A percentile compares a stretch with the other conserved stretches of the same genome.
Evolutionary conservation across 495 filamentous ascomycete genomes (phyloP).

Genomic region (Penicillium coffeae): DNA sequence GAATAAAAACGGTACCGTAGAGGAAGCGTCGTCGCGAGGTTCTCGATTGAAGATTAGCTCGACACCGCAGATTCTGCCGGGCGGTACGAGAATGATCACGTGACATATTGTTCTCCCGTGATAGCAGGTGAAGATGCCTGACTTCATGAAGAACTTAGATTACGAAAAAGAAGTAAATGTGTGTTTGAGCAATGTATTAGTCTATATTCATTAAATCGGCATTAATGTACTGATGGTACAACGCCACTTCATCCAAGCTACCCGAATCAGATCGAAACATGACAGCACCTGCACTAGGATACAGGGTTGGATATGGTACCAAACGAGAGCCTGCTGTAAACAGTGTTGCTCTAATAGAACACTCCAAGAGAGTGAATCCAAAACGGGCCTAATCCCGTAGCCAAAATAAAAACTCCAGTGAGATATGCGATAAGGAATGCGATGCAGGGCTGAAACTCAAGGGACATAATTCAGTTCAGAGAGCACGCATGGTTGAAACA

Average conservation of each 20-base stretch:
- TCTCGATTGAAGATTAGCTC: conserved; percentile 19
- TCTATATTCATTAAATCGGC: conserved; percentile 23
- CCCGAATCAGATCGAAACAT: conserved; percentile 19
- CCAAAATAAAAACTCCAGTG: conserved; percentile 17
- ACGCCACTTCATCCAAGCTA: conserved; percentile 22
- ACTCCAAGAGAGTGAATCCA: background rate
- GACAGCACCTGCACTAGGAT: conserved; percentile 28
- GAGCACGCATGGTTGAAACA: conserved; percentile 5
- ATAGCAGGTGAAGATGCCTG: too few species aligned
- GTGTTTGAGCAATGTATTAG: conserved; percentile 17
- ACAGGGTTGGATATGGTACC: conserved; percentile 25
- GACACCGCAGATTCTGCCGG: conserved; percentile 24
- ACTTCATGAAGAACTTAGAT: too few species aligned
- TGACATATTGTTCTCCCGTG: background rate
- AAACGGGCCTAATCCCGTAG: background rate
- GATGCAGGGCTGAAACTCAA: conserved; percentile 10
- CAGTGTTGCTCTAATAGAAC: too few species aligned
- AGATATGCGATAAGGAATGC: conserved; percentile 12
- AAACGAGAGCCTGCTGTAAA: too few species aligned
- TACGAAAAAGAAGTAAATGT: too few species aligned
- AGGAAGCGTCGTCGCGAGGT: conserved; percentile 18
- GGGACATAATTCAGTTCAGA: conserved; percentile 16
- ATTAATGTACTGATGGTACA: conserved; percentile 22
- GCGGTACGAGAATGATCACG: conserved; percentile 14
- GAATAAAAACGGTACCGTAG: conserved; percentile 9